Evolutionary conservation across 257 asterid species (phyloP), one percentile per base, ranked within the genome.

Genomic region (Penstemon davidsonii): DNA sequence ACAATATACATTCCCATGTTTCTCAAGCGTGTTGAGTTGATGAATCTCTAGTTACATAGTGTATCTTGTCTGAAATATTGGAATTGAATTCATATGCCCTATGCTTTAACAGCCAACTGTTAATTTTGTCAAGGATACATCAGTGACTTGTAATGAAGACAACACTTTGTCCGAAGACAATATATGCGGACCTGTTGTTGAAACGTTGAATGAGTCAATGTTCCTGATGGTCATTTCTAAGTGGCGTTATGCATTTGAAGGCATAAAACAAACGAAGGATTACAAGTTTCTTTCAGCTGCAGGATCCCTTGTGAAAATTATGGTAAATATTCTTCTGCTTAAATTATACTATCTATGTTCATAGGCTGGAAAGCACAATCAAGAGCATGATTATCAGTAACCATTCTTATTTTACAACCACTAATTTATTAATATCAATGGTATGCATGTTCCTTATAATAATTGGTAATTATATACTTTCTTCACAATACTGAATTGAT

Each of bases 181-280:
- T 75, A 84, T 90, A 53, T 94, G 99, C 44, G 97, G 99, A 50
- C 99, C 97, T 73, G 70, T 94, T 80, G 90, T 96, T 60, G 96
- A 87, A 85, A 83, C 97, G 44, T 72, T 94, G 80, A 90, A 82
- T 13, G 96, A 88, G 67, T 79, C 97, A 8, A 94, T 88, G 97
- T 90, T 94, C 81, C 74, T 67, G 62, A 73, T 94, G 84, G 87
- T 91, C 74, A 77, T 84, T 75, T 85, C 87, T 60, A 94, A 87
- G 75, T 94, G 99, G 97, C 92, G 92, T 11, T 80, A 67, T 57
- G 89, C 95, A 66, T 87, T 87, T 72, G 97, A 94, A 75, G 73
- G 81, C 60, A 61, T 94, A 76, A 94, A 94, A 86, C 95, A 87
- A 81, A 87, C 91, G 69, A 84, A 82, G 50, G 92, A 94, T 81